Evolutionary conservation across 1,284 basidiomycete species (phyloP), one percentile per base, ranked within the genome.

Genomic region (Heterobasidion irregulare): DNA sequence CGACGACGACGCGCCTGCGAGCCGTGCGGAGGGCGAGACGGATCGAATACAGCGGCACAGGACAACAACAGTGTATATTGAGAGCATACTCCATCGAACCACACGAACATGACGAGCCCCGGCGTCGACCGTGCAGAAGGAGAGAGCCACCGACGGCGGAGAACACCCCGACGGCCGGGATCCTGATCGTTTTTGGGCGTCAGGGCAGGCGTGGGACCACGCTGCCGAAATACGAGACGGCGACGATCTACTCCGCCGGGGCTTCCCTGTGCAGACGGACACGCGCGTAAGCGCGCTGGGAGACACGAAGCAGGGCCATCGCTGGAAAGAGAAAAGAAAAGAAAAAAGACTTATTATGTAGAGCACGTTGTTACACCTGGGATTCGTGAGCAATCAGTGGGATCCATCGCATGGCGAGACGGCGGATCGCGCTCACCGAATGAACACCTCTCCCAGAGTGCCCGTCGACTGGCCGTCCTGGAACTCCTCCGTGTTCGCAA

Each of bases 401-500:
- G 7, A 8, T n/a, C 38, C 16, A 57, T 54, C 36, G 57, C 47
- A 34, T 32, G 4, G 50, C 19, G 48, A 26, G 26, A 53, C 33
- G 46, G 47, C 38, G 26, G 13, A 1, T 15, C 33, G 70, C 86
- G 60, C 26, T 26, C 64, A 92, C 89, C 96, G 84, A 68, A 99
- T 98, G 74, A 99, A 98, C 53, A 99, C 95, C 75, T 99, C 97
- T 62, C 97, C 97, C 32, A 99, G 77, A 18, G 94, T 89, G 50
- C 97, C 97, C 64, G 94, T 97, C 13, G 94, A 95, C 70, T 93
- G 86, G 52, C 95, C 96, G 65, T 98, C 92, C 72, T 98, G 94
- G 65, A 92, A 96, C 73, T 99, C 97, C 72, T 99, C 97, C 2
- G 97, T 95, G 71, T 99, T 98, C 47, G 95, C 95, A 53, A 99